Evolutionary conservation across 106 monocot genomes (phyloP).

Genomic region (Dendrobium chrysotoxum): DNA sequence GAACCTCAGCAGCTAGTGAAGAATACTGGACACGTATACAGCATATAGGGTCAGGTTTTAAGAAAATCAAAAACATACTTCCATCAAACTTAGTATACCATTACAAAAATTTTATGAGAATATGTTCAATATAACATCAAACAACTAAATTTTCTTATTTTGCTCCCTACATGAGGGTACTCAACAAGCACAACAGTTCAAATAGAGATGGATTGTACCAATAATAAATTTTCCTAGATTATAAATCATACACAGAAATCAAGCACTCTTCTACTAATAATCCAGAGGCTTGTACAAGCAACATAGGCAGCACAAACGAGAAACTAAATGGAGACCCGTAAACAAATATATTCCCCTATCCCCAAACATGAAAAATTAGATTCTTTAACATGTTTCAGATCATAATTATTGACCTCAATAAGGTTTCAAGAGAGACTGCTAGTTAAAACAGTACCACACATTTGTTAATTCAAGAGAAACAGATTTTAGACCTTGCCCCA

Average conservation of each 20-base stretch:
- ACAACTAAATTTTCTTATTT: background rate
- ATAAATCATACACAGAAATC: background rate
- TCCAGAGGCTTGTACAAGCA: no score
- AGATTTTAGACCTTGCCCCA: background rate
- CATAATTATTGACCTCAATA: no score
- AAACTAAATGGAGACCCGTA: no score
- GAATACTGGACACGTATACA: conserved; percentile 52
- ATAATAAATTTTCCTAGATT: background rate
- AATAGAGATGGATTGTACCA: background rate
- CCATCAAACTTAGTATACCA: background rate
- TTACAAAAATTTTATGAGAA: background rate
- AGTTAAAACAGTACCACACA: no score
- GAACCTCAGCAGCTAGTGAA: conserved; percentile 63
- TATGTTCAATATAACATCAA: background rate
- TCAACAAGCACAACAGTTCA: background rate
- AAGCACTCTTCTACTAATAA: no score
- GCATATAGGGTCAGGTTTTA: background rate
- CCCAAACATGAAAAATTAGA: no score
- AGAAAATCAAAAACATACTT: background rate
- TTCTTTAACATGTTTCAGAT: no score
- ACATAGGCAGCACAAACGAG: no score
- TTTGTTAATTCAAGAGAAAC: no score
- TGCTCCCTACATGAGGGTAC: background rate
- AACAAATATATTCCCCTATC: no score
- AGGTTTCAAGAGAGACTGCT: no score